Base-by-base conservation (phyloP, 352 stramenopile genomes). In the Pythium aristosporum region DNA sequence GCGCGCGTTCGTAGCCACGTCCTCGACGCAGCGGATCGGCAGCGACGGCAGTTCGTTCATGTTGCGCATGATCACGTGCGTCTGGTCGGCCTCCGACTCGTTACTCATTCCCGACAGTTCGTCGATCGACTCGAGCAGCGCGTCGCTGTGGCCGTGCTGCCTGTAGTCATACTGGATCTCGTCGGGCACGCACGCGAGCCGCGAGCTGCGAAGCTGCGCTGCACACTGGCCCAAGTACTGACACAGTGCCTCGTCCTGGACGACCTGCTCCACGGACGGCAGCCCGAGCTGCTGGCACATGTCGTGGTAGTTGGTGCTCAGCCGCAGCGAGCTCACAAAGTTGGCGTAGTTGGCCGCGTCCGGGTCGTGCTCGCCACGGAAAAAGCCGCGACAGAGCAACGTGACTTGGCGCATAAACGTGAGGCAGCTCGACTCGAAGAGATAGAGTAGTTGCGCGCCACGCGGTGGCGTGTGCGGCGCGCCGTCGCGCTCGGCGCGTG, bases 381-480 rank as follows among this genome's bases (percentile, higher is more conserved):
- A 94, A 52, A 91, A 85, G 4, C 77, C 85, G 37, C 85, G 85
- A 25, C 75, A 88, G 11, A 92, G 62, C 51, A 94, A 61, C 39
- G 85, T 92, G 47, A 89, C 81, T 54, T 94, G 77, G 32, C 83
- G 82, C 80, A 94, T 87, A 52, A 92, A 92, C 25, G 74, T 57
- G 20, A 88, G 58, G 47, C 72, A 89, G 42, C 76, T 87, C n/a
- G 83, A 89, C 67, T 91, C 74, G 68, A 94, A 94, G 16, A 91
- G 61, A 5, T 82, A 74, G 53, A 88, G 55, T 2, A 92, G 72
- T 59, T 90, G 77, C 41, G 68, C 67, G 3, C 85, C 82, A 55
- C 74, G 73, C 13, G 80, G 79, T 2, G 71, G 69, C n/a, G 56
- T 46, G 43, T 79, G 51, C 3, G 72, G 49, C 5, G 61, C 53